Evolutionary conservation across 768 basidiomycete species (phyloP).

Genomic region (Tephrocybe sp.): DNA sequence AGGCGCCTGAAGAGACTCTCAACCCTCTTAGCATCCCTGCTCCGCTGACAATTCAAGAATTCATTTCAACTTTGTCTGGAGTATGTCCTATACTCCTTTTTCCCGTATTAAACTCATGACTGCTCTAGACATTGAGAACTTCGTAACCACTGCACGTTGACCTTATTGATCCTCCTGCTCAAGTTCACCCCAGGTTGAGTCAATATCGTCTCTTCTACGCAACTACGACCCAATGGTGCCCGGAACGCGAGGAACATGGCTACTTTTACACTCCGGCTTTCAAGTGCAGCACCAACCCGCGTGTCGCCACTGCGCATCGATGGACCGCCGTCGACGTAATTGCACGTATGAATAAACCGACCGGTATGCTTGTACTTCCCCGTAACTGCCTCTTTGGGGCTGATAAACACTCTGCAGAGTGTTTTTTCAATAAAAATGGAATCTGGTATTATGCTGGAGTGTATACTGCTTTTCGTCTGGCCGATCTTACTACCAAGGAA

Average conservation of each 20-base stretch:
- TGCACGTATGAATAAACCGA: constrained; percentile 56
- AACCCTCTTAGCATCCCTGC: constrained; percentile 67
- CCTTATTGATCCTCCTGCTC: not conserved
- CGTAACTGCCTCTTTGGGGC: not conserved
- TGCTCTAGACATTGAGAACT: constrained; percentile 47
- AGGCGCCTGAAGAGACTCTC: constrained; percentile 62
- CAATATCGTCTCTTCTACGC: constrained; percentile 69
- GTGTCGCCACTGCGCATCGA: constrained; percentile 71
- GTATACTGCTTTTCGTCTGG: constrained; percentile 65
- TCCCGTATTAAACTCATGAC: not conserved
- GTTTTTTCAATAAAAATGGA: constrained; percentile 78
- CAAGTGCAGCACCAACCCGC: constrained; percentile 79
- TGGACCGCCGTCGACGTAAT: constrained; percentile 68
- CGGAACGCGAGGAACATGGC: constrained; percentile 80
- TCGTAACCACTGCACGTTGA: constrained; percentile 39
- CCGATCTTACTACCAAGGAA: constrained; percentile 63
- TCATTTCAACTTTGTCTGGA: constrained; percentile 53
- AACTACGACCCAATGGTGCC: constrained; percentile 72
- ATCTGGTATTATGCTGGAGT: constrained; percentile 85
- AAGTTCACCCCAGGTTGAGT: constrained; percentile 43
- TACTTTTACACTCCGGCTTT: constrained; percentile 71
- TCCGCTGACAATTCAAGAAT: constrained; percentile 66
- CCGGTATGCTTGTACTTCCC: constrained; percentile 39
- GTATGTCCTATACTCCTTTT: constrained; percentile 30
- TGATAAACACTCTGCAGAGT: constrained; percentile 43